Conservation (phyloP, 129 eudicot species). For the Flaveria trinervia region DNA sequence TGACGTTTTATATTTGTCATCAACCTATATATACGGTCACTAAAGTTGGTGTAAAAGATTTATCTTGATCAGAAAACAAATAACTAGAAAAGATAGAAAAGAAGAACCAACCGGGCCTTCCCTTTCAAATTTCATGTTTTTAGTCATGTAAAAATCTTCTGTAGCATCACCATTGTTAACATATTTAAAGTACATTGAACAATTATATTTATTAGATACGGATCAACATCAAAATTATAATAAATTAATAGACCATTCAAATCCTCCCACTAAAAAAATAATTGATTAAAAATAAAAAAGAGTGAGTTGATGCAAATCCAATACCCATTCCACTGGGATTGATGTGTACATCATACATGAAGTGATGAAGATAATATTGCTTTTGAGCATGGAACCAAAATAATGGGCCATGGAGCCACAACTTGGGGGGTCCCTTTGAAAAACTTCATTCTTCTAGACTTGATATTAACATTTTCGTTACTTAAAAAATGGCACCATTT, state of each 20-base stretch:
- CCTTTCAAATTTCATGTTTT: no score
- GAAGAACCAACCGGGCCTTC: no score
- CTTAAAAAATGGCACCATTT: background rate
- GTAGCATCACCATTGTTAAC: no score
- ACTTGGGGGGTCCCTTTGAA: constrained; percentile 13
- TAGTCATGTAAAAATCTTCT: no score
- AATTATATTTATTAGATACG: background rate
- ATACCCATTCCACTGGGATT: constrained; percentile 30
- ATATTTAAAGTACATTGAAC: background rate
- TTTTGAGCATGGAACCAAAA: constrained; percentile 26
- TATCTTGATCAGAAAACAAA: no score
- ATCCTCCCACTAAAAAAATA: background rate
- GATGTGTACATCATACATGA: background rate
- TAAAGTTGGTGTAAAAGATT: no score
- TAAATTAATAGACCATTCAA: background rate
- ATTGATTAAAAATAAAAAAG: background rate
- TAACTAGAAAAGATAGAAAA: no score
- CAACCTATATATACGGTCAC: no score
- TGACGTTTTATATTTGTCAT: no score
- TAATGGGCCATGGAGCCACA: constrained; percentile 24
- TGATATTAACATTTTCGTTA: background rate
- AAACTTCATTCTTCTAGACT: constrained; percentile 10
- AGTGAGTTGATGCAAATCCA: constrained; percentile 32
- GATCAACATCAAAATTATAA: background rate
- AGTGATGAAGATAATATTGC: constrained; percentile 15